A percentile compares a stretch with the other conserved stretches of the same genome.
These are phyloP conservation scores for Syzygium aromaticum DNA, from an alignment of 345 rosid genomes.

Conservation along the genomic window DNA sequence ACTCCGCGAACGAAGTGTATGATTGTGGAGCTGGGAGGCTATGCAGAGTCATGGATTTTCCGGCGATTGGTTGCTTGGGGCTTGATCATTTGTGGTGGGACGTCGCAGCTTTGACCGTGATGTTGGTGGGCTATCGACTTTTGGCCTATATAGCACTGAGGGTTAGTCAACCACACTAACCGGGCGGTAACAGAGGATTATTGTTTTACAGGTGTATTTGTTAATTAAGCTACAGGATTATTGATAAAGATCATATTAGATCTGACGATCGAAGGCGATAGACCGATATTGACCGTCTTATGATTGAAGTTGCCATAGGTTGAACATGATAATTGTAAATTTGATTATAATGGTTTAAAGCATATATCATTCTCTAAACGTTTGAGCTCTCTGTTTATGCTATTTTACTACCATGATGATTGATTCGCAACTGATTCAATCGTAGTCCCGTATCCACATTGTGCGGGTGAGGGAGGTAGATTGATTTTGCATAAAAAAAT, in stretches of 20 bases:
- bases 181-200: not conserved
- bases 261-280: not conserved
- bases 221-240: not conserved
- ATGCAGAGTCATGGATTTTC: constrained; percentile 73
- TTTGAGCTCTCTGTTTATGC: not conserved
- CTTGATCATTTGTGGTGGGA: constrained; percentile 44
- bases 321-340: not conserved
- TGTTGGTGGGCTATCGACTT: constrained; percentile 70
- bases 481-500: not conserved
- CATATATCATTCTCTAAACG: not conserved
- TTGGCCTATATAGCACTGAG: constrained; percentile 73
- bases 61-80: constrained; percentile 44
- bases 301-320: not conserved
- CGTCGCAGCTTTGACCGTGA: constrained; percentile 48
- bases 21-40: constrained; percentile 39
- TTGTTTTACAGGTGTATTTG: not conserved
- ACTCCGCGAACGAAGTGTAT: constrained; percentile 48
- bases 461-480: not conserved
- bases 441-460: not conserved
- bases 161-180: constrained; percentile 29
- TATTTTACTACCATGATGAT: not conserved
- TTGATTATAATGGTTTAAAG: not conserved
- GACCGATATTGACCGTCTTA: not conserved
- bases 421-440: not conserved
- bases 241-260: not conserved